Evolutionary conservation across 1,284 basidiomycete species (phyloP), one percentile per base, ranked within the genome.

Genomic region (Leccinum laetum): DNA sequence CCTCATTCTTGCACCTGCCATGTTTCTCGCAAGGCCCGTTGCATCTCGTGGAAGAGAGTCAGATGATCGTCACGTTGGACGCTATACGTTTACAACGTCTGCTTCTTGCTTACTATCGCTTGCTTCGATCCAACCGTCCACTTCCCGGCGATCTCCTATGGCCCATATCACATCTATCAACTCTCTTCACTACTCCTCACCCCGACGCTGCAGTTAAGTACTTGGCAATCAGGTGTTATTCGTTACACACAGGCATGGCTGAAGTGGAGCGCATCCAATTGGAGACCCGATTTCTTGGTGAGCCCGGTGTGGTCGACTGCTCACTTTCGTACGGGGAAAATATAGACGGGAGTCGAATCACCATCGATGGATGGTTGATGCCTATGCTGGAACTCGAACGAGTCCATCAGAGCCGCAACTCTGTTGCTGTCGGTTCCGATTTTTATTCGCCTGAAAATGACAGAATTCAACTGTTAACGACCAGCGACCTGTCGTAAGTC

Each of bases 81-180:
- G 65, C 75, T 2, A 71, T 72, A 11, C 80, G 82, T 16, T 77
- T 94, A 5, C 92, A 95, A 46, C 79, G 81, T 29, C 76, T 92
- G 0, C 84, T 97, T 14, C 82, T 96, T 53, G 86, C 91, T 1
- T 93, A 95, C 73, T 92, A 92, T 72, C 90, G 95, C 46, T 83
- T 96, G 52, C 81, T 95, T 13, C 83, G 84, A 69, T 87, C 87
- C 55, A 94, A 94, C 73, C 86, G 88, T 13, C 78, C 85, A 63
- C 81, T 95, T 10, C 89, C 92, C 2, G 68, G 75, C 11, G 78
- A 84, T 16, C 78, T 89, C n/a, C 72, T 79, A 58, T 95, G 94
- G 93, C 80, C 93, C 1, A 74, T 88, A 24, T 78, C 82, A 0
- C 84, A 86, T 13, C 80, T 94, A 21, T 84, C 84, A 9, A 74